These are phyloP conservation scores for Annona squamosa DNA, from an alignment of 164 flowering plant species.

Conservation along the genomic window DNA sequence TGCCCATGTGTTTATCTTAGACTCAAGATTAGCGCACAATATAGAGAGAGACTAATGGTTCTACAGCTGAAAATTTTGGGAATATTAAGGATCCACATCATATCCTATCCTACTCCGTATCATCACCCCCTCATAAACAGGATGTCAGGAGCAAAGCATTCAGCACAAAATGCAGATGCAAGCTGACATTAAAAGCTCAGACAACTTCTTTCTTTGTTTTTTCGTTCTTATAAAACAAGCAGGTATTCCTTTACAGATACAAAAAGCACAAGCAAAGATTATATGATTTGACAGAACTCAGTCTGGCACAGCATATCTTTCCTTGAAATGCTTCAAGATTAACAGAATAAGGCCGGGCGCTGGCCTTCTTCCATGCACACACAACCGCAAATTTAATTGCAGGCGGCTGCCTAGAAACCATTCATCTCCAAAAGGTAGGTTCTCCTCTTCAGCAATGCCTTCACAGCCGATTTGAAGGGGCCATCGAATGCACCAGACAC, in stretches of 20 bases:
- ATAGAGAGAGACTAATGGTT: too few species aligned
- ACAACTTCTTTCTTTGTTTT: too few species aligned
- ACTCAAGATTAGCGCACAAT: too few species aligned
- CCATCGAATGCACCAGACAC: conserved; percentile 15
- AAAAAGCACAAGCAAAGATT: not conserved
- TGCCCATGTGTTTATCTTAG: too few species aligned
- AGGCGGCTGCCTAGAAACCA: conserved; percentile 3
- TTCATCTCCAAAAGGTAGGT: conserved; percentile 19
- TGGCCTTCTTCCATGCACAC: not conserved
- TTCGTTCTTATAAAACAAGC: not conserved
- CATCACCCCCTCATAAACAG: not conserved
- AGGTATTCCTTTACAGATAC: not conserved
- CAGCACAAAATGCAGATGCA: not conserved
- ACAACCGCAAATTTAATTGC: not conserved
- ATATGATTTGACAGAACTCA: not conserved
- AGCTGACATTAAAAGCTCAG: not conserved
- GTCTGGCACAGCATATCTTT: not conserved
- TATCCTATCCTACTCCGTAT: too few species aligned
- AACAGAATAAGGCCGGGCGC: not conserved
- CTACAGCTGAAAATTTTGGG: too few species aligned
- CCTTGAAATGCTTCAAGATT: not conserved
- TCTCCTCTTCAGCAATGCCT: conserved; percentile 10
- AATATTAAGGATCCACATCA: too few species aligned
- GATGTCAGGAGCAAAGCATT: too few species aligned
- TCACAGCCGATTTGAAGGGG: conserved; percentile 9